Conservation (phyloP, 495 filamentous ascomycete species). For the Aspergillus diversus region DNA sequence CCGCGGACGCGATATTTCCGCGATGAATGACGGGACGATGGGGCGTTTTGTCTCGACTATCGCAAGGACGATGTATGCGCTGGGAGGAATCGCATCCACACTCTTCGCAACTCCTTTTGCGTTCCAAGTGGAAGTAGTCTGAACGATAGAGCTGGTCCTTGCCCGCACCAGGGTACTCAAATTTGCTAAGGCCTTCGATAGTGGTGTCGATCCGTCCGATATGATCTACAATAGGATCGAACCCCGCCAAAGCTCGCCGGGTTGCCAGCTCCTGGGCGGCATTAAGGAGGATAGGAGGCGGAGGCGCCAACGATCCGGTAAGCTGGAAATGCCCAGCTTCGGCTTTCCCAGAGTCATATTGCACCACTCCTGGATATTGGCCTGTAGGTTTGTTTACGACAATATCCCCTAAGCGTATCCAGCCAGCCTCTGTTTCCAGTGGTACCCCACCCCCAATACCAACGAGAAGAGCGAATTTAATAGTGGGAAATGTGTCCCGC, state of each 20-base stretch:
- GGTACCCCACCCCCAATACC: slow-evolving; percentile 43
- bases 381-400: slow-evolving; percentile 33
- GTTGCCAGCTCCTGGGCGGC: slow-evolving; percentile 8
- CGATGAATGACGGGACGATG: slow-evolving; percentile 19
- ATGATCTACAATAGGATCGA: background rate
- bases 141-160: slow-evolving; percentile 27
- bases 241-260: background rate
- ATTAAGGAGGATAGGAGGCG: slow-evolving; percentile 31
- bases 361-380: slow-evolving; percentile 29
- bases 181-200: background rate
- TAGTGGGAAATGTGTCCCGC: slow-evolving; percentile 24
- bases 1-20: slow-evolving; percentile 22
- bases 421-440: slow-evolving; percentile 17
- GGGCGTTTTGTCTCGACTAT: too few species aligned
- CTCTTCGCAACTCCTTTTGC: slow-evolving; percentile 22
- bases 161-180: background rate
- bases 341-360: slow-evolving; percentile 44
- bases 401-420: slow-evolving; percentile 39
- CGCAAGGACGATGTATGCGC: slow-evolving; percentile 19
- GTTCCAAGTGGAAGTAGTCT: slow-evolving; percentile 27
- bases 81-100: slow-evolving; percentile 19
- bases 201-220: background rate
- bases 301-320: slow-evolving; percentile 42
- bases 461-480: slow-evolving; percentile 34
- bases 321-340: slow-evolving; percentile 30